Conservation (phyloP, 179 eudicot species). For the Pouteria campechiana region DNA sequence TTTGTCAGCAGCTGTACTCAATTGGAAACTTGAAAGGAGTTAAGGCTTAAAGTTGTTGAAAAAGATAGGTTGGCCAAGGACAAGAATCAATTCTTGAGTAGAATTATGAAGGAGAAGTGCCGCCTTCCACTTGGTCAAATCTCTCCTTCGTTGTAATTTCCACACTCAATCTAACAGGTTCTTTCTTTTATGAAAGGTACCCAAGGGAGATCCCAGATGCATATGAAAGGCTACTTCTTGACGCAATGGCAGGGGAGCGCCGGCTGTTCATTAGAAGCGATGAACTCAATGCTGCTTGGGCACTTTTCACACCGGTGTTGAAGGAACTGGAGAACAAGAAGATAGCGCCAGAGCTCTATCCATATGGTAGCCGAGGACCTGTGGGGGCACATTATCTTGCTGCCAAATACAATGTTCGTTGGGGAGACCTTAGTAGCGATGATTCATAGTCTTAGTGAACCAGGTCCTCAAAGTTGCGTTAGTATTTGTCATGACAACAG, state of each 20-base stretch:
- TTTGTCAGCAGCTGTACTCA: too few relatives aligned
- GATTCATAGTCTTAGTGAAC: conserved; percentile 11
- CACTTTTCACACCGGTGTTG: conserved; percentile 63
- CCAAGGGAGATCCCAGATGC: conserved; percentile 68
- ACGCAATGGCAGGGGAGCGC: conserved; percentile 81
- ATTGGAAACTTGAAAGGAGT: too few relatives aligned
- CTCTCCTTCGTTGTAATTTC: too few relatives aligned
- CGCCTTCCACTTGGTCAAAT: too few relatives aligned
- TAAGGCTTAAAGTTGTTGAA: too few relatives aligned
- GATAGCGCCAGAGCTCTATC: conserved; percentile 68
- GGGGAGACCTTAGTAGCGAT: conserved; percentile 49
- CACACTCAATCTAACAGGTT: too few relatives aligned
- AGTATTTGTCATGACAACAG: too few relatives aligned
- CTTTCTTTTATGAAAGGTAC: conserved; percentile 52
- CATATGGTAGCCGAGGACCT: conserved; percentile 78
- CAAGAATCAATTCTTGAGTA: too few relatives aligned
- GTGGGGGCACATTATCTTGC: conserved; percentile 78
- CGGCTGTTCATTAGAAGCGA: conserved; percentile 88
- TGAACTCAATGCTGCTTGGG: conserved; percentile 91
- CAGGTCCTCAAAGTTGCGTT: too few relatives aligned
- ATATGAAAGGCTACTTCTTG: conserved; percentile 69
- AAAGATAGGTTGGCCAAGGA: too few relatives aligned
- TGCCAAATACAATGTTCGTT: conserved; percentile 68
- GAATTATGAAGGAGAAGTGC: too few relatives aligned
- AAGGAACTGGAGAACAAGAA: conserved; percentile 58